Percentiles rank a stretch among this genome's conserved stretches.
Evolutionary conservation across 768 basidiomycete genomes (phyloP).

Genomic region (Hypholoma sublateritium): DNA sequence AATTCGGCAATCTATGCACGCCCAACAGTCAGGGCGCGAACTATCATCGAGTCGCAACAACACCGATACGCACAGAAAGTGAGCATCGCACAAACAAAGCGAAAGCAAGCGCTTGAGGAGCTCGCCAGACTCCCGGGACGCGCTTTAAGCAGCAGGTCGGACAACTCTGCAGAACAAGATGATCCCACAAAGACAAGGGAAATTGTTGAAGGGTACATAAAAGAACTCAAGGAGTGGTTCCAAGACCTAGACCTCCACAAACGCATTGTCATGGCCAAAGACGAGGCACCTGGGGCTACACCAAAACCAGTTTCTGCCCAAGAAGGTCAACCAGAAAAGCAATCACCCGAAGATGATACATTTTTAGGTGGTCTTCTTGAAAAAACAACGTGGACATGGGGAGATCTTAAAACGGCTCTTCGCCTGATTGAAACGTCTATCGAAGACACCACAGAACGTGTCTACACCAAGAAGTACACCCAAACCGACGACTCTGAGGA

Average conservation of each 20-base stretch:
- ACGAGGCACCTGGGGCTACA: slow-evolving; percentile 5
- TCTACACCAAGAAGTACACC: slow-evolving; percentile 16
- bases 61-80: slow-evolving; percentile 16
- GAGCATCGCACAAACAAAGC: slow-evolving; percentile 16
- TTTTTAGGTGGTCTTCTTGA: slow-evolving; percentile 10
- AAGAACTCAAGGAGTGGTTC: slow-evolving; percentile 32
- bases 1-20: slow-evolving; percentile 19
- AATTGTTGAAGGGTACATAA: slow-evolving; percentile 24
- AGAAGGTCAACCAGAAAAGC: not conserved
- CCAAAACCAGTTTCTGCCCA: not conserved
- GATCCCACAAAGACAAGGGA: slow-evolving; percentile 19
- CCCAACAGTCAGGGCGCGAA: slow-evolving; percentile 26
- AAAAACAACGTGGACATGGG: slow-evolving; percentile 21
- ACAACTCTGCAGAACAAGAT: not conserved
- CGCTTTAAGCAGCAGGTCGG: slow-evolving; percentile 3
- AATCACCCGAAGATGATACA: not conserved
- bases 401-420: slow-evolving; percentile 18
- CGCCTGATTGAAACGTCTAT: slow-evolving; percentile 15
- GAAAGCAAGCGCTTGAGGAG: slow-evolving; percentile 20
- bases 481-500: slow-evolving; percentile 62
- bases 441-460: slow-evolving; percentile 12
- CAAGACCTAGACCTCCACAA: slow-evolving; percentile 20
- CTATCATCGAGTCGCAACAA: slow-evolving; percentile 23
- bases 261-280: slow-evolving; percentile 12
- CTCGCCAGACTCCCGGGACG: slow-evolving; percentile 28